A percentile compares a stretch with the other conserved stretches of the same genome.
Evolutionary conservation across 106 monocot genomes (phyloP).

Genomic region (Platanthera guangdongensis): DNA sequence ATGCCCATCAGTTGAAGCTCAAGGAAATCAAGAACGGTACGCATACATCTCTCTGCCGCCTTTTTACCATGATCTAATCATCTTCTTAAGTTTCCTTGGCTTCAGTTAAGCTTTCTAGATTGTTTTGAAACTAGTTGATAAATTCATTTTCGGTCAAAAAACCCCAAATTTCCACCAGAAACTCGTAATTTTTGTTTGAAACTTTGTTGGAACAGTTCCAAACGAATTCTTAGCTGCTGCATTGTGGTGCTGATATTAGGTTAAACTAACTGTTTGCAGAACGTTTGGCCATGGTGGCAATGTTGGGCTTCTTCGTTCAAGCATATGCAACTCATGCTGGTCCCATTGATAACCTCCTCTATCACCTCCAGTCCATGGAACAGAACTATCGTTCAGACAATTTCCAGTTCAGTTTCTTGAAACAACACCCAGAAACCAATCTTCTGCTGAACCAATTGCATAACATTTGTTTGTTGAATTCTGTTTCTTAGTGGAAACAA

Average conservation of each 20-base stretch:
- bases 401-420: constrained; percentile 33
- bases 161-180: no score
- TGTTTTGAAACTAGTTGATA: no score
- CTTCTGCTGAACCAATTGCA: no score
- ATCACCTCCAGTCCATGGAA: constrained; percentile 73
- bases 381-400: constrained; percentile 62
- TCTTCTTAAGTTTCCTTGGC: background rate
- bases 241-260: background rate
- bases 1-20: constrained; percentile 56
- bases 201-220: no score
- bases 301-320: constrained; percentile 73
- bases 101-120: no score
- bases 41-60: background rate
- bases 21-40: constrained; percentile 92
- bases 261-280: constrained; percentile 28
- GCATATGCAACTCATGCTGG: constrained; percentile 59
- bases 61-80: background rate
- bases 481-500: no score
- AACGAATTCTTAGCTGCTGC: no score
- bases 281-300: constrained; percentile 74
- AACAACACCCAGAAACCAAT: background rate
- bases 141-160: no score
- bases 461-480: no score
- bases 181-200: no score
- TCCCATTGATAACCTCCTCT: constrained; percentile 68